These are phyloP conservation scores for Marasmius sp. DNA, from an alignment of 1,284 basidiomycete species.

Conservation along the genomic window DNA sequence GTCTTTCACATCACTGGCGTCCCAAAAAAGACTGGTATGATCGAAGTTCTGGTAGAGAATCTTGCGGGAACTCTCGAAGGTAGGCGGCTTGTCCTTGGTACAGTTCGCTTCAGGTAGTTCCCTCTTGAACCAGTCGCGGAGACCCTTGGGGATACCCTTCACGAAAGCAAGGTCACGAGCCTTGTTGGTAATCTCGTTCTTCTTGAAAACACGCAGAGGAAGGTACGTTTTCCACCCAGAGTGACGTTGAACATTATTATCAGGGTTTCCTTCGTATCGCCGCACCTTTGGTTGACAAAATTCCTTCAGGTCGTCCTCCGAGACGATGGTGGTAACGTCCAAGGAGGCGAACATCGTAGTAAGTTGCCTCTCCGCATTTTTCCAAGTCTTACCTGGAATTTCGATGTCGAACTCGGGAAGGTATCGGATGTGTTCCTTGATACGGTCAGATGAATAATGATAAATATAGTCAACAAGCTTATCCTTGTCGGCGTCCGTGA, in stretches of 20 bases:
- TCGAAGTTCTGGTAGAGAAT: conserved; percentile 11
- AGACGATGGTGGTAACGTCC: conserved; percentile 3
- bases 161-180: conserved; percentile 13
- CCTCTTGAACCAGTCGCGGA: conserved; percentile 15
- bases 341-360: conserved; percentile 1
- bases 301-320: conserved; percentile 6
- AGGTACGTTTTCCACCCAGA: conserved; percentile 5
- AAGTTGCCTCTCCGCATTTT: conserved; percentile 6
- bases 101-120: conserved; percentile 9
- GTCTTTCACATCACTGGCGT: conserved; percentile 3
- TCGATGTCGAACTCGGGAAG: background rate
- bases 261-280: conserved; percentile 2
- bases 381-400: background rate
- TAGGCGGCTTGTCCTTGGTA: conserved; percentile 7
- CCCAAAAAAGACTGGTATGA: conserved; percentile 5
- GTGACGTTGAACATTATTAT: conserved; percentile 10
- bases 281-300: conserved; percentile 1
- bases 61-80: conserved; percentile 3
- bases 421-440: too few relatives aligned
- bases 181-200: background rate
- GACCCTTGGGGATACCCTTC: conserved; percentile 1
- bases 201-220: conserved; percentile 11
- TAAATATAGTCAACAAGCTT: too few relatives aligned
- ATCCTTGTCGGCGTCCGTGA: background rate
- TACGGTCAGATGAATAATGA: too few relatives aligned